These are phyloP conservation scores for Kwoniella shivajii DNA, from an alignment of 1,284 basidiomycete species.

Conservation along the genomic window DNA sequence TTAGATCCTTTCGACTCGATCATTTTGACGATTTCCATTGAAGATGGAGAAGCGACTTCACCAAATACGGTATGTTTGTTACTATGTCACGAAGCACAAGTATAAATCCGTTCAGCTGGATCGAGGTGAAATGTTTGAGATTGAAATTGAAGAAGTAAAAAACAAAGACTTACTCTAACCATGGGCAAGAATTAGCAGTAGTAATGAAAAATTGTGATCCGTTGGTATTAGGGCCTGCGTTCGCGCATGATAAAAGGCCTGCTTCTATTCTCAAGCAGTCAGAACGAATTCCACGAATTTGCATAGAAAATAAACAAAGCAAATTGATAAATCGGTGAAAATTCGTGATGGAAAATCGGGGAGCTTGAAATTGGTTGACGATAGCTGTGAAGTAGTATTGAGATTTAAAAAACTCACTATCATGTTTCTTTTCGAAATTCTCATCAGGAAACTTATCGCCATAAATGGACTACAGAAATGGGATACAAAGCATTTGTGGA, in stretches of 20 bases:
- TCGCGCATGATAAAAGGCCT: conserved; percentile 70
- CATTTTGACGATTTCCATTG: conserved; percentile 64
- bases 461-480: conserved; percentile 15
- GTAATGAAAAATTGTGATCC: conserved; percentile 63
- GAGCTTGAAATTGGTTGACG: too few relatives aligned
- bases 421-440: conserved; percentile 87
- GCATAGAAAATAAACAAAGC: too few relatives aligned
- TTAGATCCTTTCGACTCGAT: conserved; percentile 59
- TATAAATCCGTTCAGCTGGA: conserved; percentile 30
- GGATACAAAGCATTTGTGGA: background rate
- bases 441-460: conserved; percentile 56
- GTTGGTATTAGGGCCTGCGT: conserved; percentile 62
- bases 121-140: background rate
- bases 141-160: background rate
- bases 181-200: conserved; percentile 67
- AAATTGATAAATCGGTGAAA: too few relatives aligned
- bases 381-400: background rate
- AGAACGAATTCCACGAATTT: background rate
- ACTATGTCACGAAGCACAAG: conserved; percentile 21
- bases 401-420: conserved; percentile 41
- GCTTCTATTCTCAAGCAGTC: conserved; percentile 23
- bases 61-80: conserved; percentile 74
- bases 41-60: conserved; percentile 81
- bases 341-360: too few relatives aligned
- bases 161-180: conserved; percentile 56